Evolutionary conservation across 2,329 filamentous ascomycete species (phyloP), one percentile per base, ranked within the genome.

Genomic region (Trichoderma sp.): DNA sequence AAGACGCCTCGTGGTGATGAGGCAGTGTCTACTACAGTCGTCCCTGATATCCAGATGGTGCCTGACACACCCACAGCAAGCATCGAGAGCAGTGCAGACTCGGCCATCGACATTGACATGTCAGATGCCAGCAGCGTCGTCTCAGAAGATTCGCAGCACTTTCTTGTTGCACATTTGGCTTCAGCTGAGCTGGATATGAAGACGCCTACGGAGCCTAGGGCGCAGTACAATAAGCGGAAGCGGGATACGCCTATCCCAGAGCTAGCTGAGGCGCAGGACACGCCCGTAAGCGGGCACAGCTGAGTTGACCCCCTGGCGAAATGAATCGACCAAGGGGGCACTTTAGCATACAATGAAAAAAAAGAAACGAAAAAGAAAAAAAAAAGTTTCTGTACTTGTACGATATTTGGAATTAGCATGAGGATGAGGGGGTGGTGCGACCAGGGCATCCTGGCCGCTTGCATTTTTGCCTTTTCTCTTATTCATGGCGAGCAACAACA

Each of bases 61-160:
- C 61, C 76, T 30, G 81, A 83, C n/a, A 78, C 80, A 12, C 80
- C 80, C 1, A 84, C 82, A 28, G 81, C 82, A 11, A 85, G 81
- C 74, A 79, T 84, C 13, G 84, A 85, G 72, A 80, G 79, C 23
- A 74, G 39, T 23, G 59, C 66, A 11, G 70, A 72, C 23, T 72
- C 75, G 20, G 78, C 80, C 63, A 78, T 78, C 36, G 86, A 88
- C 36, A 78, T 86, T 6, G 84, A 87, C 59, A 86, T 86, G 83
- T 86, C 84, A n/a, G 86, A 87, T 71, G 77, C 78, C 6, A 81
- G 79, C 71, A 85, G 82, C 73, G 77, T 80, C 69, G 70, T 78
- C 23, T 82, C 82, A 5, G 82, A 82, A 62, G 78, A 79, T 30
- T 30, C 32, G 7, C 63, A 59, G 15, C 17, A 74, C 79, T 5